Conservation (phyloP, 2,329 filamentous ascomycete genomes). For the Beauveria australis region DNA sequence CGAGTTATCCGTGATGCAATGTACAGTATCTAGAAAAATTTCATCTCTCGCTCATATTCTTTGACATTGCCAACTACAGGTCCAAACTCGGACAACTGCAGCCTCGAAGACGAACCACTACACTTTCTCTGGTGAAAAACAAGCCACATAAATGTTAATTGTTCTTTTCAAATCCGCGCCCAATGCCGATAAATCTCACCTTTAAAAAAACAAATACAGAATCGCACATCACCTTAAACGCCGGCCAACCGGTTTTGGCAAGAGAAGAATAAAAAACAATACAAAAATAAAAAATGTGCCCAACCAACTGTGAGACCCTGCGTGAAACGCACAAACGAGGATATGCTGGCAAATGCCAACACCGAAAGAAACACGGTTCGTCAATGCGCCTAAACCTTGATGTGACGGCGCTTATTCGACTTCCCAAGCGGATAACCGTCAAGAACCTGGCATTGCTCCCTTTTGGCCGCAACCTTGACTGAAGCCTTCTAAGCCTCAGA, state of each 20-base stretch:
- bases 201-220: constrained; percentile 2
- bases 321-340: constrained; percentile 10
- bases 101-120: neutral
- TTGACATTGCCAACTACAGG: neutral
- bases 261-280: constrained; percentile 10
- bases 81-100: neutral
- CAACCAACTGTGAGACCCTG: constrained; percentile 10
- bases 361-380: constrained; percentile 9
- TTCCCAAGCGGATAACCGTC: neutral
- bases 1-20: constrained; percentile 2
- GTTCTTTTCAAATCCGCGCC: constrained; percentile 3
- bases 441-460: neutral
- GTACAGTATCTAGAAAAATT: constrained; percentile 1
- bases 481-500: constrained; percentile 23
- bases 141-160: neutral
- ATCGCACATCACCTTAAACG: constrained; percentile 6
- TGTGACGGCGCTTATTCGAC: neutral
- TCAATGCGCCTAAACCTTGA: neutral
- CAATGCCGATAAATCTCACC: constrained; percentile 1
- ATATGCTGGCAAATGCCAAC: constrained; percentile 14
- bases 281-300: constrained; percentile 7
- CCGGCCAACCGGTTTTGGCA: constrained; percentile 7
- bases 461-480: neutral
- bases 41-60: neutral
- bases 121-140: neutral